Percentiles rank a stretch among this genome's conserved stretches.
Conservation (phyloP, 495 filamentous ascomycete genomes). For the Neurospora sp. region DNA sequence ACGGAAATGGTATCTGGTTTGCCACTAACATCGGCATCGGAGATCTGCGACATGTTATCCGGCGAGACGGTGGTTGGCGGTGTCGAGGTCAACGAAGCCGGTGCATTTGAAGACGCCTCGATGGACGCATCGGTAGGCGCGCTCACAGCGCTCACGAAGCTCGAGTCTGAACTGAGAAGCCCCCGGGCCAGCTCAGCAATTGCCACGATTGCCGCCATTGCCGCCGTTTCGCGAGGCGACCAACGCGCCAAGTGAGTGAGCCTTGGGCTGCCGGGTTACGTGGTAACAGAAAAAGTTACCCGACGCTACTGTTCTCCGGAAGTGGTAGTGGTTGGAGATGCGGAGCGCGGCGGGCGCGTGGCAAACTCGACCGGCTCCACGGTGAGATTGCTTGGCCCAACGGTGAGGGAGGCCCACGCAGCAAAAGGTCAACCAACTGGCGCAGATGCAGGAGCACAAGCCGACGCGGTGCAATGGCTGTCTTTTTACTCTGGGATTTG, state of each 20-base stretch:
- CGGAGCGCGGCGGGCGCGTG: not conserved
- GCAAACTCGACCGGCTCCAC: not conserved
- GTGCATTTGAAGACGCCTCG: constrained; percentile 29
- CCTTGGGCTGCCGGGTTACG: not conserved
- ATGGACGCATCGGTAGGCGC: constrained; percentile 2
- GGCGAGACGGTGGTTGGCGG: constrained; percentile 36
- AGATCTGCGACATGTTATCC: constrained; percentile 36
- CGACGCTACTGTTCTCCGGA: not conserved
- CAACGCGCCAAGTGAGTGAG: not conserved
- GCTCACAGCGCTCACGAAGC: constrained; percentile 22
- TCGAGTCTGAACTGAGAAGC: constrained; percentile 16
- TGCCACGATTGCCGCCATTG: constrained; percentile 11
- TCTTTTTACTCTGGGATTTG: not conserved
- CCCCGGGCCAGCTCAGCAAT: constrained; percentile 11
- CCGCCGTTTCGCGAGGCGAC: not conserved
- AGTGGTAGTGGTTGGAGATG: not conserved
- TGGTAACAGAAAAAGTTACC: not conserved
- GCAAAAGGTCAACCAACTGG: not conserved
- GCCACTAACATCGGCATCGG: constrained; percentile 19
- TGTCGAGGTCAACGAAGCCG: constrained; percentile 36
- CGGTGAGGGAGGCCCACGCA: not conserved
- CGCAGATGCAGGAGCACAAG: not conserved
- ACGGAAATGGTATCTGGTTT: constrained; percentile 12
- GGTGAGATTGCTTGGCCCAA: not conserved
- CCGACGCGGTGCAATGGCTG: not conserved